Evolutionary conservation across 495 filamentous ascomycete species (phyloP), one percentile per base, ranked within the genome.

Genomic region (Xylaria scruposa): DNA sequence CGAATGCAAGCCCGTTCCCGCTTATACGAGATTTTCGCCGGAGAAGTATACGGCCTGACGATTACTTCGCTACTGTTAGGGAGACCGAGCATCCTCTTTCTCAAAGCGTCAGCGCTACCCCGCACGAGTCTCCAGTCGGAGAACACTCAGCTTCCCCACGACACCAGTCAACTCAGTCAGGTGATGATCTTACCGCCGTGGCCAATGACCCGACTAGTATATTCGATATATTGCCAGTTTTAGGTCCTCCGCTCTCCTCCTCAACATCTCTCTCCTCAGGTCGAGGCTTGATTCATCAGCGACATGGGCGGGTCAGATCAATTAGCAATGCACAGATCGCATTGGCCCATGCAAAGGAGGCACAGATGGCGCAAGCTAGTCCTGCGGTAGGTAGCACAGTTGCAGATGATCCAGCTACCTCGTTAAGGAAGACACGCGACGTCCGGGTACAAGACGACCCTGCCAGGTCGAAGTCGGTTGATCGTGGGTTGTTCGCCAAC

Each of bases 71-170:
- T 58, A 83, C 84, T 9, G 77, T 87, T 19, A 85, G 84, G 62
- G 80, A 85, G 29, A 83, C 85, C 38, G 92, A 94, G 47, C 94
- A 97, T 78, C 94, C 94, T 21, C 80, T 97, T n/a, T 91, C 93
- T 10, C 91, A 93, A 72, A 97, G 93, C 74, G 88, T 93, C 40
- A 90, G 90, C 40, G 93, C 89, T 21, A 93, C 90, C 78, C 94
- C 94, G 0, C 88, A 90, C 2, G 73, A 82, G n/a, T 81, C 77
- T 71, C 76, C 76, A 68, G 85, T 63, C 75, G 83, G 74, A 68
- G 78, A 78, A 19, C 29, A 63, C n/a, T 68, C 73, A 4, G 67
- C 76, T 70, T 82, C 67, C 74, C 77, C 76, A 77, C 82, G 77
- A 83, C 82, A 74, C 83, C 86, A 76, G 84, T 84, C 77, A 76